These are phyloP conservation scores for Citrus cavaleriei DNA, from an alignment of 345 rosid genomes.

Conservation along the genomic window DNA sequence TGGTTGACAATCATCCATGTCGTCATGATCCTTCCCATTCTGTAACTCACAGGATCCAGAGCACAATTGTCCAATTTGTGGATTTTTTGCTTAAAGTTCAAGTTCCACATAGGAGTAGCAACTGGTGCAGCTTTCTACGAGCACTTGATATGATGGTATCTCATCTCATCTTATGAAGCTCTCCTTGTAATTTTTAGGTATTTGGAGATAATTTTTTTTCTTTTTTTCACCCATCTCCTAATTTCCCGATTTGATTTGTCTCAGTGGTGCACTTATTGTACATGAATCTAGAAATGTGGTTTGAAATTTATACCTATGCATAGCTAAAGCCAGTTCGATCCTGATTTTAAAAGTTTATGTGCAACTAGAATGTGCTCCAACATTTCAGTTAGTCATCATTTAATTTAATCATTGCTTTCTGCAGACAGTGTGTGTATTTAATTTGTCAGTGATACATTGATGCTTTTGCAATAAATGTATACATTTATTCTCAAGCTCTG, in stretches of 20 bases:
- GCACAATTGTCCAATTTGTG: conserved; percentile 60
- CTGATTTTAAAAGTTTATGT: background rate
- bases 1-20: conserved; percentile 76
- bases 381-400: background rate
- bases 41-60: conserved; percentile 85
- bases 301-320: conserved; percentile 1
- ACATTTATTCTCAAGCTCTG: background rate
- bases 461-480: background rate
- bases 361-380: background rate
- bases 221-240: background rate
- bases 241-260: background rate
- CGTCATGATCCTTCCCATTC: conserved; percentile 94
- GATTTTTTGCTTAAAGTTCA: conserved; percentile 47
- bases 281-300: background rate
- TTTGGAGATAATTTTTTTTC: background rate
- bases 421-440: background rate
- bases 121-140: conserved; percentile 44
- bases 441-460: background rate
- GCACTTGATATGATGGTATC: conserved; percentile 60
- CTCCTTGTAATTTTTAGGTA: conserved; percentile 7
- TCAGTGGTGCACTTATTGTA: background rate
- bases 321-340: background rate
- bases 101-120: conserved; percentile 38
- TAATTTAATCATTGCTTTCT: background rate
- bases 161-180: conserved; percentile 18